Evolutionary conservation across 192 early-diverging fungal species (phyloP).

Genomic region (Backusella australiensis): DNA sequence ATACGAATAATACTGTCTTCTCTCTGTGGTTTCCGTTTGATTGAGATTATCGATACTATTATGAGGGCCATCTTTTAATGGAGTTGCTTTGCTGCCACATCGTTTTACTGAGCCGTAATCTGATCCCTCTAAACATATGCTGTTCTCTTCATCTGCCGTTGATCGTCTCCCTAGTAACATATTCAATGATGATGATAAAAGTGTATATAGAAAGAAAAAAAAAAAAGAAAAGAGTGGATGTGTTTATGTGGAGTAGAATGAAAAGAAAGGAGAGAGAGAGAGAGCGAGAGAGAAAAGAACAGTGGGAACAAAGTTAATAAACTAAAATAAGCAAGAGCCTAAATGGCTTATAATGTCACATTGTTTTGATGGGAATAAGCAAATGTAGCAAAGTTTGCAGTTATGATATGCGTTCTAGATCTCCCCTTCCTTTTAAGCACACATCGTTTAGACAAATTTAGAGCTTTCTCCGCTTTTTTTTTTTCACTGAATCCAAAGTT

Average conservation of each 20-base stretch:
- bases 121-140: neutral
- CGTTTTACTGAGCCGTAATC: neutral
- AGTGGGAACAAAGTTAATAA: conserved; percentile 1
- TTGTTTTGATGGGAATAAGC: neutral
- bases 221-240: neutral
- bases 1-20: neutral
- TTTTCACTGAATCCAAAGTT: neutral
- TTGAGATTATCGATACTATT: neutral
- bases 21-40: neutral
- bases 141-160: neutral
- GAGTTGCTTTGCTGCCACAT: neutral
- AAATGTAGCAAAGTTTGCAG: neutral
- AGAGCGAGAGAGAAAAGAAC: neutral
- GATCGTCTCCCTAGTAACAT: neutral
- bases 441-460: neutral
- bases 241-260: neutral
- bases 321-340: neutral
- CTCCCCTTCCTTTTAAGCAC: conserved; percentile 4
- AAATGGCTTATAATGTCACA: neutral
- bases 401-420: neutral
- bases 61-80: neutral
- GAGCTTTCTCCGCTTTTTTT: neutral
- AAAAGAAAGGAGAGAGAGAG: neutral
- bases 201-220: neutral
- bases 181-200: neutral